phyloP scores from a whole-genome alignment of 305 asterid genomes.

The Caryopteris hybrid region DNA sequence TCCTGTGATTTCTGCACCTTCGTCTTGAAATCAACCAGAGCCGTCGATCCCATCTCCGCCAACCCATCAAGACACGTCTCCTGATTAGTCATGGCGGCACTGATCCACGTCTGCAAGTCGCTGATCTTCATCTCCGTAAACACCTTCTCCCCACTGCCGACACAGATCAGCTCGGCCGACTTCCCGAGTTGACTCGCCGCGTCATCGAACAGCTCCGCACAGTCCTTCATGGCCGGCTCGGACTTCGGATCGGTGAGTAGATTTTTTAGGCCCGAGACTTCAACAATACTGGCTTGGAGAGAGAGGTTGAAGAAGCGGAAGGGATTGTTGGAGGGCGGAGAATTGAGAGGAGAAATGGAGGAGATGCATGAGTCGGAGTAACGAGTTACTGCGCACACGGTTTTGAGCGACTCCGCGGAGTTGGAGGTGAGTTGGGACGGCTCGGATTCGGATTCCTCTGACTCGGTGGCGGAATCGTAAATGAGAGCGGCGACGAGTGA shows the following conservation, averaged over 20 bases:
- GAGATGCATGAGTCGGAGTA: constrained; percentile 59
- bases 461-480: constrained; percentile 29
- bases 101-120: constrained; percentile 72
- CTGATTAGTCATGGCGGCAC: constrained; percentile 80
- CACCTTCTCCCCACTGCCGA: constrained; percentile 36
- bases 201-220: constrained; percentile 57
- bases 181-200: constrained; percentile 55
- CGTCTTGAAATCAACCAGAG: constrained; percentile 36
- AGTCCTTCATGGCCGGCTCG: constrained; percentile 60
- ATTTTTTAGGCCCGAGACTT: constrained; percentile 30
- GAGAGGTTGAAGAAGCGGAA: constrained; percentile 65
- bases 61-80: constrained; percentile 75
- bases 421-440: constrained; percentile 28
- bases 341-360: constrained; percentile 53
- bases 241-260: constrained; percentile 26
- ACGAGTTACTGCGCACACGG: constrained; percentile 72
- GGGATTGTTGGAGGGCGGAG: constrained; percentile 47
- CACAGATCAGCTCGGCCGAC: constrained; percentile 48
- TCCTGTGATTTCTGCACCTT: constrained; percentile 66
- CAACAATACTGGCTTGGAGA: constrained; percentile 39
- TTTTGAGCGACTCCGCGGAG: constrained; percentile 46
- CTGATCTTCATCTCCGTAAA: constrained; percentile 58
- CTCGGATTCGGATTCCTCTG: constrained; percentile 27
- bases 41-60: constrained; percentile 68
- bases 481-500: constrained; percentile 30